Evolutionary conservation across 176 grass and related monocot species (phyloP), one percentile per base, ranked within the genome.

Genomic region (Microstegium vimineum): DNA sequence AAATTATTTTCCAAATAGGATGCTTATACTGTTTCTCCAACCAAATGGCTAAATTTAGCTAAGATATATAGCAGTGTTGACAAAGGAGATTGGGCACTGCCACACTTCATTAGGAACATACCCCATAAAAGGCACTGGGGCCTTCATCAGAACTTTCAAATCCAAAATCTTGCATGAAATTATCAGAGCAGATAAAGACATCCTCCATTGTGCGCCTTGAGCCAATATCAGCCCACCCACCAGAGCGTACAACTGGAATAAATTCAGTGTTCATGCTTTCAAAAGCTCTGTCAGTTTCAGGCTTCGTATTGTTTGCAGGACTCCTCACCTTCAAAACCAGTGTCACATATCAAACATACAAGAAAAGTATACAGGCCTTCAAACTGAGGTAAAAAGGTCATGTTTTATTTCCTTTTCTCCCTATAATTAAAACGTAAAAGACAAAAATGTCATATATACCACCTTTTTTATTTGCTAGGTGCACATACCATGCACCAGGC

Each of bases 41-140:
- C 65, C 13, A 77, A 57, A 82, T 73, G 36, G 15, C 4, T 64
- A 66, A 30, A 67, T 54, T 61, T 61, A 74, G 69, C 22, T 52
- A 82, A 73, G 33, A 75, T 51, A 23, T 67, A 61, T 49, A 40
- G 28, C 10, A 35, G 18, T 3, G 25, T 51, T 51, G 60, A 68
- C 10, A 68, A 66, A 76, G 33, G 31, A 81, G 35, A 83, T n/a
- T 68, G 27, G 45, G 67, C 23, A 70, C 18, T 46, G 31, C 26
- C 31, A 65, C 38, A 78, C 25, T 74, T 63, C 6, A 87, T 64
- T 27, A 38, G 73, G 62, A 71, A 34, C 75, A 81, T 91, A 98
- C 96, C 89, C 89, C 96, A 80, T 98, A 98, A 74, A 98, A 98
- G 64, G 93, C 93, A 68, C 83, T 85, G 46, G 89, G 90, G 32